These are phyloP conservation scores for Serendipita sp. DNA, from an alignment of 768 basidiomycete genomes.

Conservation along the genomic window DNA sequence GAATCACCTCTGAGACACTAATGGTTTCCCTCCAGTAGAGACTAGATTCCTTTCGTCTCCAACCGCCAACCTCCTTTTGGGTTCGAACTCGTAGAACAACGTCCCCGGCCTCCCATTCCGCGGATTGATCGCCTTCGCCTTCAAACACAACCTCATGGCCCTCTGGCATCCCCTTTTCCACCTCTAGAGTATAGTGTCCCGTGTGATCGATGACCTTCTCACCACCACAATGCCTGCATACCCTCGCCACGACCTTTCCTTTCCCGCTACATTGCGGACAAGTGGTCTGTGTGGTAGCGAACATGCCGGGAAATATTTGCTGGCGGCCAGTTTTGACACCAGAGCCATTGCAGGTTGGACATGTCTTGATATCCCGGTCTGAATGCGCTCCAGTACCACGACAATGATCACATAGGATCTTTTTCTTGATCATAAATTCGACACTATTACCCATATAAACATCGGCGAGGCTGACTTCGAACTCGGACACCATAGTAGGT, in stretches of 20 bases:
- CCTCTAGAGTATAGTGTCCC: slow-evolving; percentile 71
- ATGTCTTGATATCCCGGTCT: slow-evolving; percentile 75
- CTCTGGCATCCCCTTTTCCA: slow-evolving; percentile 80
- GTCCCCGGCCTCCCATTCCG: slow-evolving; percentile 94
- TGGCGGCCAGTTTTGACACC: slow-evolving; percentile 78
- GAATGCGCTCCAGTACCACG: slow-evolving; percentile 89
- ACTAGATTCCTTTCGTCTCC: slow-evolving; percentile 77
- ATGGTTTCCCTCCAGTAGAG: slow-evolving; percentile 88
- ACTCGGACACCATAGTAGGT: slow-evolving; percentile 59
- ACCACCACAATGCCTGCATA: slow-evolving; percentile 71
- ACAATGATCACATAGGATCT: slow-evolving; percentile 90
- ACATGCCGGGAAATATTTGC: slow-evolving; percentile 97
- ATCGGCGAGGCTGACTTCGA: slow-evolving; percentile 76
- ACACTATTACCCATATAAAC: slow-evolving; percentile 22
- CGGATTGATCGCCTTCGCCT: slow-evolving; percentile 91
- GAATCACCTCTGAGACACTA: slow-evolving; percentile 70
- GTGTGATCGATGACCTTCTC: slow-evolving; percentile 67
- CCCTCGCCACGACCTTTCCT: slow-evolving; percentile 57
- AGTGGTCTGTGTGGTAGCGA: slow-evolving; percentile 68
- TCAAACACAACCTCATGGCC: slow-evolving; percentile 86
- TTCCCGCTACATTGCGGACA: slow-evolving; percentile 76
- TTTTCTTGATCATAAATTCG: slow-evolving; percentile 85
- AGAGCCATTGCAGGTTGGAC: slow-evolving; percentile 64
- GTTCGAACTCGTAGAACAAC: slow-evolving; percentile 74
- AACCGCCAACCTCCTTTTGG: slow-evolving; percentile 60